Conservation (phyloP, 192 early-diverging fungal genomes). For the Pilaira anomala region DNA sequence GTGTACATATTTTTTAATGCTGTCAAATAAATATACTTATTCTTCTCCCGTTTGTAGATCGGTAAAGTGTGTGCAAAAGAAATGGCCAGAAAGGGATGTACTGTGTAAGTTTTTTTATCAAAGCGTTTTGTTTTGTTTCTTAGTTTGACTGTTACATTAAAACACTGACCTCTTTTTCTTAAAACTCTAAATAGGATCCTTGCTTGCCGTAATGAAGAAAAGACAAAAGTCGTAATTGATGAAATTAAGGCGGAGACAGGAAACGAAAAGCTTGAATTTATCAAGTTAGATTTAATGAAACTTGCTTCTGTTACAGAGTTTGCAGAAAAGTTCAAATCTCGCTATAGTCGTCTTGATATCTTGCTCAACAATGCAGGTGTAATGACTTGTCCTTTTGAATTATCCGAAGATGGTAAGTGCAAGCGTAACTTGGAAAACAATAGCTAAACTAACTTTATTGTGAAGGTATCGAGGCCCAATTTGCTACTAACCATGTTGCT, state of each 20-base stretch:
- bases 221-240: constrained; percentile 5
- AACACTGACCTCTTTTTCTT: neutral
- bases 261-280: constrained; percentile 25
- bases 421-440: neutral
- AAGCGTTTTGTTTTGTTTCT: neutral
- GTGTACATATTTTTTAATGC: neutral
- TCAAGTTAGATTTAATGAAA: constrained; percentile 30
- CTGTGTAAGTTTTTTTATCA: constrained; percentile 14
- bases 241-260: constrained; percentile 27
- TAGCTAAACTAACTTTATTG: neutral
- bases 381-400: constrained; percentile 44
- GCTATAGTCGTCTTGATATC: constrained; percentile 41
- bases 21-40: neutral
- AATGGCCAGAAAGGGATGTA: constrained; percentile 28
- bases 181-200: constrained; percentile 7
- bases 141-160: neutral
- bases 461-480: constrained; percentile 54
- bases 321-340: constrained; percentile 34
- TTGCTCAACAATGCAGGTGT: constrained; percentile 65
- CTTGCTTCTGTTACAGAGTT: constrained; percentile 39
- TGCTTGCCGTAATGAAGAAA: constrained; percentile 18
- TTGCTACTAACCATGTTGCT: constrained; percentile 55
- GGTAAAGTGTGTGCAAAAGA: constrained; percentile 27
- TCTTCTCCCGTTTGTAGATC: constrained; percentile 15
- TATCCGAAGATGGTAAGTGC: constrained; percentile 39